Evolutionary conservation across 108 stramenopile genomes (phyloP), one percentile per base, ranked within the genome.

Genomic region (Discostella pseudostelligera): DNA sequence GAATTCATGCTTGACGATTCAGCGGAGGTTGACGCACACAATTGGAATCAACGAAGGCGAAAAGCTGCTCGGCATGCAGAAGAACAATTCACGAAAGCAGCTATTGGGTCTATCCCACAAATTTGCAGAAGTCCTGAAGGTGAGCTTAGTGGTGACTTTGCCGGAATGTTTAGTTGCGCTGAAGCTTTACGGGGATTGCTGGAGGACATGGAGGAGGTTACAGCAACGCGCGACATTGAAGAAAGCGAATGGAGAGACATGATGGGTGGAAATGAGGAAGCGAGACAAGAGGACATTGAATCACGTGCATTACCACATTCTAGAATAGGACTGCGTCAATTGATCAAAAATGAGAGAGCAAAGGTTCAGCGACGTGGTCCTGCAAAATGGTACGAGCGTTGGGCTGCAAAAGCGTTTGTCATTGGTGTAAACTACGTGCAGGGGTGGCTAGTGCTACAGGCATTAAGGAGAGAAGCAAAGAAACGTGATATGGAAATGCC

Each of bases 381-480:
- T 44, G 68, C 83, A 11, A 79, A 69, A 60, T 90, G 92, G 92
- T 83, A 82, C 56, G 84, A 86, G 59, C 85, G 85, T 42, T 39
- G 84, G 26, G 89, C 87, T 14, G 85, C 81, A 44, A 78, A 90
- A 29, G 79, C 69, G 6, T 60, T 89, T 16, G 78, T 90, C 3
- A 74, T 94, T 28, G 86, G 83, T 9, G 72, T 94, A 12, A 94
- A 94, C 63, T 94, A 90, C 59, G 14, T 87, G 4, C 92, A 94
- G 56, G 92, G 92, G 32, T 90, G 89, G 92, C 56, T 94, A 43
- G 86, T 86, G 9, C 84, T 83, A 56, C 92, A 94, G 72, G 81
- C 77, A 14, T 56, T 94, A 24, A 71, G 73, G 54, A 76, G 79
- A 56, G 92, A 89, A 24, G 92, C 92, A 35, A 40, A 67, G 46